Base-by-base conservation (phyloP, 73 alveolate species). In the Effrenium voratum region DNA sequence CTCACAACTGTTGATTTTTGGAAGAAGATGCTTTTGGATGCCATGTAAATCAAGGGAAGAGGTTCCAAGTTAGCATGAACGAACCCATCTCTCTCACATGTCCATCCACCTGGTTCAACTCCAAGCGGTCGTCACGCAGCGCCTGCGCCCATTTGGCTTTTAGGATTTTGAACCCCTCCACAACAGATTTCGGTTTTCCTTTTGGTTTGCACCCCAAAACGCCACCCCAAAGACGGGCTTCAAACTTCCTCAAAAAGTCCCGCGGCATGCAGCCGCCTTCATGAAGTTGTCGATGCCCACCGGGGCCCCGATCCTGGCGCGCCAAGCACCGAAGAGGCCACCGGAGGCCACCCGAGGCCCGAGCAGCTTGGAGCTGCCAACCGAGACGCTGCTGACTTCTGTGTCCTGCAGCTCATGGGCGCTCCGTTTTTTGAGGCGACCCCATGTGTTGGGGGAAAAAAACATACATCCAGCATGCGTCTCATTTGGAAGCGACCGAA, bases 41-140 rank as follows among this genome's bases (percentile, higher is more conserved):
- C n/a, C n/a, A n/a, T n/a, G n/a, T n/a, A n/a, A n/a, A n/a, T n/a
- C n/a, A n/a, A n/a, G n/a, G n/a, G n/a, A n/a, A n/a, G n/a, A n/a
- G n/a, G n/a, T n/a, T n/a, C n/a, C n/a, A n/a, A n/a, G n/a, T n/a
- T n/a, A n/a, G n/a, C n/a, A n/a, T n/a, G n/a, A n/a, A n/a, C n/a
- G n/a, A n/a, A n/a, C n/a, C n/a, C n/a, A n/a, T n/a, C n/a, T n/a
- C n/a, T 19, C 63, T 52, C 63, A 12, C 26, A 8, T 12, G 63
- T 19, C 19, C 44, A 4, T 5, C 4, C 8, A 80, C 95, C 95
- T 87, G 95, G 70, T 87, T 87, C 95, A 87, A 84, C 84, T 87
- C 95, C 70, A 87, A 46, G 13, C 95, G 95, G 49, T 87, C 84
- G 49, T 87, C 95, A 1, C 95, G 80, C 70, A 87, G 95, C 8